Conservation (phyloP, 345 rosid genomes). For the Lenwebbia sp. region DNA sequence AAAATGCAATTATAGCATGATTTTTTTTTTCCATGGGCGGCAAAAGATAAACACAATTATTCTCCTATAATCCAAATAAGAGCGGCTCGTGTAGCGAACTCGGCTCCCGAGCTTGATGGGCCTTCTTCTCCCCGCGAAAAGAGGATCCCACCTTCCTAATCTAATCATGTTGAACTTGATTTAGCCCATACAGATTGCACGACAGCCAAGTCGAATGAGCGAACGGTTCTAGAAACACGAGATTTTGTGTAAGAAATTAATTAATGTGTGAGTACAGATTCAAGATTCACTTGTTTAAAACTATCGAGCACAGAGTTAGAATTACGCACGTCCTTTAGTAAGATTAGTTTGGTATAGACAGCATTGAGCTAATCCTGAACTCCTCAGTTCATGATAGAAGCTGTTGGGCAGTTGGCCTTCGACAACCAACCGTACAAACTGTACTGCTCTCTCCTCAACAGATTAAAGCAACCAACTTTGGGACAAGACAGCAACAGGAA, state of each 20-base stretch:
- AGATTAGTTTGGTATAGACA: neutral
- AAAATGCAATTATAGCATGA: neutral
- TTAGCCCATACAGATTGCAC: neutral
- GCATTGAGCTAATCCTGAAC: neutral
- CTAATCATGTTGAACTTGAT: neutral
- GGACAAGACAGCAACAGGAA: neutral
- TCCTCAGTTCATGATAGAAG: neutral
- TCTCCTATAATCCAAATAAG: neutral
- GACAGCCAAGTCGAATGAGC: neutral
- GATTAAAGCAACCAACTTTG: neutral
- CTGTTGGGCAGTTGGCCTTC: neutral
- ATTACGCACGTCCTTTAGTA: neutral
- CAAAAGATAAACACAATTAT: neutral
- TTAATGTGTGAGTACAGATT: neutral
- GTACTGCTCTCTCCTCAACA: neutral
- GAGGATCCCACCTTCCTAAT: neutral
- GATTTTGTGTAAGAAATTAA: neutral
- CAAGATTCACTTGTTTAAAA: neutral
- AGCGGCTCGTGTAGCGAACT: neutral
- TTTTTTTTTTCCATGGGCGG: neutral
- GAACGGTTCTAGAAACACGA: rapidly evolving
- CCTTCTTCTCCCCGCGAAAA: neutral
- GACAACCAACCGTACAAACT: conserved; percentile 14
- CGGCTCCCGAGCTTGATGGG: neutral
- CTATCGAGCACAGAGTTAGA: neutral